Conservation (phyloP, 2,329 filamentous ascomycete species). For the Sporothrix variecibatus region DNA sequence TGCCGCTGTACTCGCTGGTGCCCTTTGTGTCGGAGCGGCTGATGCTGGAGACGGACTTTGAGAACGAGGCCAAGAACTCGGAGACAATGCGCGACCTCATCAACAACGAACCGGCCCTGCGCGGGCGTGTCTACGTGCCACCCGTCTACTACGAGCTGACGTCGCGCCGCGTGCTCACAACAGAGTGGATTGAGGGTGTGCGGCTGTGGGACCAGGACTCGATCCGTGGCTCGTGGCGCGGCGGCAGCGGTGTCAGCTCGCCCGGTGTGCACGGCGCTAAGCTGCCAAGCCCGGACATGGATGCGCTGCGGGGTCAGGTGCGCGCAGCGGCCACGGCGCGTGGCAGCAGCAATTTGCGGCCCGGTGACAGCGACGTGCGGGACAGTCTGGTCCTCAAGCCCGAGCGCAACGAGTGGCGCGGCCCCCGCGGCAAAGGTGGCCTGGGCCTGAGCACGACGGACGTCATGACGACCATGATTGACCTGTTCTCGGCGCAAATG, state of each 20-base stretch:
- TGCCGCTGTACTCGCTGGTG: constrained; percentile 88
- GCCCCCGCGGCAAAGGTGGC: constrained; percentile 70
- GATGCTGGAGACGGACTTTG: constrained; percentile 89
- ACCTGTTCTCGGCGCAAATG: constrained; percentile 96
- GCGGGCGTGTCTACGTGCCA: constrained; percentile 83
- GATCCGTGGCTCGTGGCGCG: constrained; percentile 75
- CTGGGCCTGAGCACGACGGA: constrained; percentile 80
- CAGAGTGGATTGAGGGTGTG: constrained; percentile 97
- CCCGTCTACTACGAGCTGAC: constrained; percentile 80
- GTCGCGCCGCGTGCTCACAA: constrained; percentile 82
- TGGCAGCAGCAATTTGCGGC: constrained; percentile 37
- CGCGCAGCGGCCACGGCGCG: constrained; percentile 39
- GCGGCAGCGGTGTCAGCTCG: constrained; percentile 73
- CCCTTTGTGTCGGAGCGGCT: constrained; percentile 93
- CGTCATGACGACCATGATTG: constrained; percentile 95
- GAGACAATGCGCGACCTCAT: constrained; percentile 80
- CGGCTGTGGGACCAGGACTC: constrained; percentile 88
- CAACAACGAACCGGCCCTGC: constrained; percentile 71
- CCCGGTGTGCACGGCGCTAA: constrained; percentile 72
- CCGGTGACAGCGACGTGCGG: constrained; percentile 45
- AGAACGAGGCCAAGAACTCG: constrained; percentile 86
- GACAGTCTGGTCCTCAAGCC: constrained; percentile 77
- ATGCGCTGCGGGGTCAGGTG: constrained; percentile 48
- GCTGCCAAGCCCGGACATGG: constrained; percentile 55
- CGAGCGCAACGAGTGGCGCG: constrained; percentile 75